These are phyloP conservation scores for Hymenoscyphus fraxineus DNA, from an alignment of 2,329 filamentous ascomycete genomes.

Conservation along the genomic window DNA sequence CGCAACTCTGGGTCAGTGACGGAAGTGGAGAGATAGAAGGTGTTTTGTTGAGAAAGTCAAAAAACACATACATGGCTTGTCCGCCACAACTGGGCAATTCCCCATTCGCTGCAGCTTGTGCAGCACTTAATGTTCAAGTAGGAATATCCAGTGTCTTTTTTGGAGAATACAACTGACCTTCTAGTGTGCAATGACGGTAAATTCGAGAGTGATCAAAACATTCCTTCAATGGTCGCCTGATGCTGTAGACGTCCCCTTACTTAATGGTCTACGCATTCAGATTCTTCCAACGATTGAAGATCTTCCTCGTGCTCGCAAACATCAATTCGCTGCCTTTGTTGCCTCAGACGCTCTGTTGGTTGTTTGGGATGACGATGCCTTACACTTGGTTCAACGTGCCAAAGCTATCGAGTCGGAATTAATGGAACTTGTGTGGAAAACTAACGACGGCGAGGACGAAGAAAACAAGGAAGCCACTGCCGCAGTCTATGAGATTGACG, in stretches of 20 bases:
- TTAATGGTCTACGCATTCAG: conserved; percentile 73
- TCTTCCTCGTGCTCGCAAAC: conserved; percentile 66
- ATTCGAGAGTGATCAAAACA: conserved; percentile 74
- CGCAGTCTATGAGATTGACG: conserved; percentile 58
- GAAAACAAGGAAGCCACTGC: conserved; percentile 45
- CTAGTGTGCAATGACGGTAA: conserved; percentile 75
- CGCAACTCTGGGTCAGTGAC: conserved; percentile 69
- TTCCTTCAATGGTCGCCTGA: conserved; percentile 71
- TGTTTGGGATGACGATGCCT: conserved; percentile 79
- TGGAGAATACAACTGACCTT: neutral
- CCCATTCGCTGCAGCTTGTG: conserved; percentile 60
- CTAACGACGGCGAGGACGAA: conserved; percentile 51
- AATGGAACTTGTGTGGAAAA: conserved; percentile 73
- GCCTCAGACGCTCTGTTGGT: conserved; percentile 66
- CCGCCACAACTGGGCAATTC: conserved; percentile 62
- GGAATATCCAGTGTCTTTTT: conserved; percentile 20
- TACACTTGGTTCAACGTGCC: conserved; percentile 65
- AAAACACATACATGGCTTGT: conserved; percentile 69
- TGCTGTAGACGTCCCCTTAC: conserved; percentile 69
- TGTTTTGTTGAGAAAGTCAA: conserved; percentile 65
- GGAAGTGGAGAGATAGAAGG: conserved; percentile 66
- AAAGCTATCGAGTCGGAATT: conserved; percentile 71
- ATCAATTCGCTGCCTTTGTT: conserved; percentile 78
- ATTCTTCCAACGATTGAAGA: conserved; percentile 70
- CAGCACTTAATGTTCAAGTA: conserved; percentile 69